Base-by-base conservation (phyloP, 306 rosid genomes). In the Cyamopsis tetragonoloba region DNA sequence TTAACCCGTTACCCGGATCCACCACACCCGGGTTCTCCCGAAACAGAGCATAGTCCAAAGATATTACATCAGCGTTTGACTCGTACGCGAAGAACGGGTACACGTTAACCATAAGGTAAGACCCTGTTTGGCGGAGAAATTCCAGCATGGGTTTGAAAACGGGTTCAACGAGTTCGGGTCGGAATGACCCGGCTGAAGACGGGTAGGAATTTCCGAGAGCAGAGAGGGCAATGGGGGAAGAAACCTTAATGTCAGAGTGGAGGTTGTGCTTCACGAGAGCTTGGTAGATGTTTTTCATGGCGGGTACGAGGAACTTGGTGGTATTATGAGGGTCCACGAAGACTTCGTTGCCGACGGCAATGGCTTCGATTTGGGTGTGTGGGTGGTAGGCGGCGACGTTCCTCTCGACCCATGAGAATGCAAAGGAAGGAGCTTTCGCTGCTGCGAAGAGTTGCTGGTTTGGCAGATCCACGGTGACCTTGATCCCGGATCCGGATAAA, bases 11-110 rank as follows among this genome's bases (percentile, higher is more conserved):
- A 15, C 96, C 99, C 53, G 97, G 42, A 76, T 95, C 99, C 18
- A 79, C 86, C 1, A 80, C 84, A 0, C 99, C 99, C 5, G 96
- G 96, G 46, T 95, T 95, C 1, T 85, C 74, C 0, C 97, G 70
- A 34, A 95, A 95, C 3, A 95, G 43, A 0, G 99, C 99, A 26
- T 95, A 95, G 73, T 90, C 97, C 0, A 90, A 30, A 1, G 99
- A 64, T 73, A 95, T 90, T 13, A 90, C 97, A 44, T 95, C 89
- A 27, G 96, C 66, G 37, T 95, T 95, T 0, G 99, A 86, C 80
- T 90, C 99, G 55, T 86, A 95, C 0, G 99, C 99, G 64, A 95
- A 95, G 22, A 90, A 95, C 0, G 99, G 99, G 75, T 95, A 95
- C 1, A 89, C 96, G 28, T 95, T 95, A 0, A 95, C 97, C 99